Evolutionary conservation across 768 basidiomycete species (phyloP).

Genomic region (Ramaria sp.): DNA sequence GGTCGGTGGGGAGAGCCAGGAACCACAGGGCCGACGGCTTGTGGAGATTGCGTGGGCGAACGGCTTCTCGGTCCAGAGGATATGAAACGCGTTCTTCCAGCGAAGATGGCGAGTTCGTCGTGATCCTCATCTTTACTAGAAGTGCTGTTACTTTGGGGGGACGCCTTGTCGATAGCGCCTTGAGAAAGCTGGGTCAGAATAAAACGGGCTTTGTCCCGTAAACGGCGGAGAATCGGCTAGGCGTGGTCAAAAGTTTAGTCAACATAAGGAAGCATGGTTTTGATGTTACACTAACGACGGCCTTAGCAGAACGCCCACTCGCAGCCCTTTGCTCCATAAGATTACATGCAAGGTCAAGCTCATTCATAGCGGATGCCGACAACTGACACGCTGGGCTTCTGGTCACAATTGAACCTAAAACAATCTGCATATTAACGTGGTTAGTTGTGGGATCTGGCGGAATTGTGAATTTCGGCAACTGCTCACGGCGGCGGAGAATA

Average conservation of each 20-base stretch:
- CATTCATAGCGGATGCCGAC: constrained; percentile 62
- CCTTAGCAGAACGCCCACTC: constrained; percentile 5
- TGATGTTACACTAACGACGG: neutral
- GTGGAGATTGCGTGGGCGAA: constrained; percentile 10
- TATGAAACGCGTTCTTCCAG: constrained; percentile 62
- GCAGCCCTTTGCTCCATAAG: constrained; percentile 21
- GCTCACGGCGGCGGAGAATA: constrained; percentile 56
- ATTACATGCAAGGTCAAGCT: constrained; percentile 66
- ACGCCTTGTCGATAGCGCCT: constrained; percentile 25
- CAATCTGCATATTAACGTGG: too few species aligned
- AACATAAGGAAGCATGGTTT: too few species aligned
- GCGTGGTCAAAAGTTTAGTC: neutral
- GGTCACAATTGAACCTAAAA: constrained; percentile 67
- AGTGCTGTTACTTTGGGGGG: constrained; percentile 52
- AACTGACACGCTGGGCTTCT: constrained; percentile 72
- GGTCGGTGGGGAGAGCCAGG: constrained; percentile 10
- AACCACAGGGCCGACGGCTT: constrained; percentile 8
- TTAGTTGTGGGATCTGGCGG: too few species aligned
- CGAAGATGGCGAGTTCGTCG: constrained; percentile 67
- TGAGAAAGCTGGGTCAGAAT: constrained; percentile 37
- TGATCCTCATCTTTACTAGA: constrained; percentile 35
- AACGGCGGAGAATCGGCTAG: constrained; percentile 56
- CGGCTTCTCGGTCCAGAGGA: constrained; percentile 30
- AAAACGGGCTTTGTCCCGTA: constrained; percentile 50
- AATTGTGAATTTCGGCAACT: too few species aligned